Base-by-base conservation (phyloP, 768 basidiomycete genomes). In the Xanthoconium stramineum region DNA sequence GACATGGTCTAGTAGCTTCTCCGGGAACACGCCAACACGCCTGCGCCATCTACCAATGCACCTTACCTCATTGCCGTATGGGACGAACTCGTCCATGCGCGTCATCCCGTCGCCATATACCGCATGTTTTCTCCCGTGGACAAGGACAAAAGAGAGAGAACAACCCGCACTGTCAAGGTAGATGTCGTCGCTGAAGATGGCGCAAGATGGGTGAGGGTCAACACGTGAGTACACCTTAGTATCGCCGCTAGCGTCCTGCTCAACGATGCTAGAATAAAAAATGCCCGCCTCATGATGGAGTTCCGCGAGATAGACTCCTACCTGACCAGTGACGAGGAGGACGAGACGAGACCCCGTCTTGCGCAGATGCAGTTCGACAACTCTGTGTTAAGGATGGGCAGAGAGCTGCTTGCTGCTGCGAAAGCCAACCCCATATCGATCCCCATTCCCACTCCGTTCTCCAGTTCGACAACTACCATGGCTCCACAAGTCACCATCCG, bases 231-330 rank as follows among this genome's bases (percentile, higher is more conserved):
- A 28, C 40, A 15, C 32, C 47, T 1, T 30, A 45, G 20, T 11
- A 11, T 19, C 8, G n/a, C 14, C 7, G n/a, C 20, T 11, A 9
- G 11, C 32, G 30, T 38, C 40, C 52, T 42, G 54, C 40, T 48
- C 7, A 47, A 29, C 30, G 52, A n/a, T 8, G n/a, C 29, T 62
- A 94, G 91, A 11, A 82, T 88, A 11, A 94, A 88, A 64, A 89
- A 90, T 57, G 77, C 84, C 5, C 84, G 89, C 2, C 75, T 96
- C 30, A 71, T 88, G 6, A 80, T 86, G 33, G 93, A 96, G 67
- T 88, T 96, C 59, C 80, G 84, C 36, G 92, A 94, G 72, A 80
- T 90, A 33, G 93, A 94, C 60, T 89, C 89, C 2, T 92, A 91
- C 68, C 64, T 86, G 15, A 87, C 85, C 2, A 66, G 64, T 46